Evolutionary conservation across 2,329 filamentous ascomycete genomes (phyloP), one percentile per base, ranked within the genome.

Genomic region (Aquanectria penicillioides): DNA sequence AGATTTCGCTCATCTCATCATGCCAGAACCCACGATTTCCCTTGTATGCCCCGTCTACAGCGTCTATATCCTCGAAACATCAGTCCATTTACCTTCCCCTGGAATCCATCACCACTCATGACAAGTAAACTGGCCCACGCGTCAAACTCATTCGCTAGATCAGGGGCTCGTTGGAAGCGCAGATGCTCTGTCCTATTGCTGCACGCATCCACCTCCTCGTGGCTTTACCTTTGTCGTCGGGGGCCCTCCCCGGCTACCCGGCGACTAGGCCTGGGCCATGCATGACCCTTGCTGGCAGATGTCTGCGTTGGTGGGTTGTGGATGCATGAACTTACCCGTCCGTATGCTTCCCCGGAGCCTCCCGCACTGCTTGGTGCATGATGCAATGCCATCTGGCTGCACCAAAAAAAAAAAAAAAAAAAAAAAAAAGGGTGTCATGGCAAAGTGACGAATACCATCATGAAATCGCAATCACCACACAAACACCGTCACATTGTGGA

Each of bases 221-320:
- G 31, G 53, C 40, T 52, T 50, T 54, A 25, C 34, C 50, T 47
- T 23, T 31, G 22, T 48, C 47, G 50, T n/a, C n/a, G n/a, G n/a
- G n/a, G 52, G 28, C 28, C 25, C 17, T 44, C 49, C 40, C 63
- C 38, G 52, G 38, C 25, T 59, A 52, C 25, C 25, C 29, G 44
- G 28, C 34, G 47, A 15, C 41, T 11, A 34, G n/a, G n/a, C n/a
- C n/a, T n/a, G n/a, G n/a, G 31, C 20, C 47, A 57, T 50, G 53
- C 47, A 25, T 57, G 5, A 61, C 60, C 49, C 60, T 48, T 60
- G 62, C 38, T 34, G 28, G 51, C 56, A 59, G 57, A 48, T 43
- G 15, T 29, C 33, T 33, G 34, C 46, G 25, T 50, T 49, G 40
- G 18, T 38, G 47, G 49, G 15, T 47, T 18, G 23, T n/a, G 40